Conservation (phyloP, 2,329 filamentous ascomycete species). For the Colletotrichum noveboracense region DNA sequence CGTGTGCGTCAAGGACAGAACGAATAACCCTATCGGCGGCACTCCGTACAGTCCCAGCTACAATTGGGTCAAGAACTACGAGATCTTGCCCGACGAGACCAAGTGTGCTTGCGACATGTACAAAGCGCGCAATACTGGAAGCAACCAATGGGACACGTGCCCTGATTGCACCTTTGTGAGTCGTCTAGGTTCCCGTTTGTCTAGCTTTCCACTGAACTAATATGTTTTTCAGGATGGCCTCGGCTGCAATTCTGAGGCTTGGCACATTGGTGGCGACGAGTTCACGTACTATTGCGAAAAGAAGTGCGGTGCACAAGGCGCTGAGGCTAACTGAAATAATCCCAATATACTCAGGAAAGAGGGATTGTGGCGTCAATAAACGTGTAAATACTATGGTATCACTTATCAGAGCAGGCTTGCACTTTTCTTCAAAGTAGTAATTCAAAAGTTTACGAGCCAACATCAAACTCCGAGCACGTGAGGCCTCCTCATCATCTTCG, state of each 20-base stretch:
- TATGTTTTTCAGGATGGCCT: neutral
- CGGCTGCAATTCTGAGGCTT: slow-evolving; percentile 8
- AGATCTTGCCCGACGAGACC: slow-evolving; percentile 14
- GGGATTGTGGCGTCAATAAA: neutral
- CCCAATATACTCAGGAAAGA: rapidly evolving
- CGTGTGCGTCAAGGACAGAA: neutral
- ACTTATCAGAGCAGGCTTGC: neutral
- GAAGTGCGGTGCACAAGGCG: slow-evolving; percentile 18
- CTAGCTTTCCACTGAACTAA: rapidly evolving
- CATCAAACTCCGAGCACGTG: neutral
- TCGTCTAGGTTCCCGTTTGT: rapidly evolving
- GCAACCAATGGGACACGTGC: slow-evolving; percentile 24
- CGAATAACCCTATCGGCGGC: neutral
- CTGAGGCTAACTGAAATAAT: slow-evolving; percentile 2
- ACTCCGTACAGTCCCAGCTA: slow-evolving; percentile 8
- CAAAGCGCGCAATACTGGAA: slow-evolving; percentile 21
- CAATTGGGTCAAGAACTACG: slow-evolving; percentile 13
- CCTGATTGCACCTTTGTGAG: slow-evolving; percentile 19
- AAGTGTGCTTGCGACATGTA: slow-evolving; percentile 22
- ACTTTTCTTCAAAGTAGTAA: neutral
- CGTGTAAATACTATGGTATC: neutral
- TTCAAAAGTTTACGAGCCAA: neutral
- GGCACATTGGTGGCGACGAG: slow-evolving; percentile 23
- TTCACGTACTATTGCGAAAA: slow-evolving; percentile 20
- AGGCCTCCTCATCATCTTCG: neutral